Conservation (phyloP, 1,284 basidiomycete genomes). For the Cryptococcus sp. region DNA sequence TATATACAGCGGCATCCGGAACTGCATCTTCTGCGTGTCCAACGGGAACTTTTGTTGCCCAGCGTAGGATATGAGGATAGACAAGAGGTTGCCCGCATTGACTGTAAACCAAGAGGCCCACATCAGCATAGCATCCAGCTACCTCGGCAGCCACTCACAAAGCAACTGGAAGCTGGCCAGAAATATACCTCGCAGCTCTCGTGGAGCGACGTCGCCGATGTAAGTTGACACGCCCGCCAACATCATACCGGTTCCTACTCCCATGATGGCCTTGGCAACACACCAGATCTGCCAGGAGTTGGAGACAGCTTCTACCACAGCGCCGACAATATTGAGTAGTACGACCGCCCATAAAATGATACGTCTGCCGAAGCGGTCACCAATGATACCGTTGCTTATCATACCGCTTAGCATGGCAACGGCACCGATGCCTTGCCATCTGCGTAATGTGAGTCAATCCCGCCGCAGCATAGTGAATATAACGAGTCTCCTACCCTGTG, state of each 20-base stretch:
- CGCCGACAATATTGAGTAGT: conserved; percentile 5
- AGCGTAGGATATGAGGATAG: not conserved
- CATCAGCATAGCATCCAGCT: not conserved
- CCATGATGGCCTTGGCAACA: conserved; percentile 24
- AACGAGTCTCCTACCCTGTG: no score
- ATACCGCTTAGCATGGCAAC: no score
- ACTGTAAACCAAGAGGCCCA: not conserved
- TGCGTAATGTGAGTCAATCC: no score
- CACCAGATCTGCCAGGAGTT: conserved; percentile 21
- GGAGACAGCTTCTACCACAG: conserved; percentile 24
- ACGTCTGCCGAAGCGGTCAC: no score
- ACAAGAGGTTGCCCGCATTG: not conserved
- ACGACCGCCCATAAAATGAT: not conserved
- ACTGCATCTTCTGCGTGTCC: not conserved
- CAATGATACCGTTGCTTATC: no score
- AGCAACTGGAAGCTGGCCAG: conserved; percentile 14
- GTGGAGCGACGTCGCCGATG: conserved; percentile 25
- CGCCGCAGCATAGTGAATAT: no score
- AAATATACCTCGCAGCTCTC: conserved; percentile 23
- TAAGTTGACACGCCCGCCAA: conserved; percentile 18
- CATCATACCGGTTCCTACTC: conserved; percentile 22
- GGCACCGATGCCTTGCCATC: no score
- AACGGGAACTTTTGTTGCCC: not conserved
- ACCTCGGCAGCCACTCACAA: not conserved
- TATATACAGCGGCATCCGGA: conserved; percentile 22